Evolutionary conservation across 352 stramenopile species (phyloP), one percentile per base, ranked within the genome.

Genomic region (Phytophthora macrochlamydospora): DNA sequence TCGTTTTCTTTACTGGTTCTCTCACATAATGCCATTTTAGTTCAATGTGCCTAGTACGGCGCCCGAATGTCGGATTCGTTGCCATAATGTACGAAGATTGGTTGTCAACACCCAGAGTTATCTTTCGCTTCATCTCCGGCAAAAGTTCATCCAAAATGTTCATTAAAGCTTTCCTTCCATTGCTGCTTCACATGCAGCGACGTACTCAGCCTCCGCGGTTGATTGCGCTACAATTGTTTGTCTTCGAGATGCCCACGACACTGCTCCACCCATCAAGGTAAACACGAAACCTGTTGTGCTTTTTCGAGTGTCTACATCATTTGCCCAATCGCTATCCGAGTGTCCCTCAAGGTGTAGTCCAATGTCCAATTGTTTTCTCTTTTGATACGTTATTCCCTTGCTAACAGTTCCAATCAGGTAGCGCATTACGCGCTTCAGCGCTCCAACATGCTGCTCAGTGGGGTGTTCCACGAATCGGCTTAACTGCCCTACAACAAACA

Each of bases 171-270:
- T 54, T 45, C 0, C 58, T 28, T 65, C 58, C 49, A 65, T 65
- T 1, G 38, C 18, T 7, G 49, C 58, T 38, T 57, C 49, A 53
- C 48, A 65, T 1, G 49, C 37, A 2, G 49, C 37, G 3, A 57
- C 50, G 29, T 65, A 65, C 40, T 58, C 58, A 9, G 49, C 58
- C 14, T 65, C 58, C 18, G 58, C 58, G 2, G 58, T 65, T 13
- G 58, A 65, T 28, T 58, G 49, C 24, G 58, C 58, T 1, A 65
- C 48, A 58, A 57, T 46, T 14, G 49, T 58, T n/a, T 58, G 58
- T 28, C 38, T 8, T 5, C 40, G 24, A 0, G 40, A 45, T 12
- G 58, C 48, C 58, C 58, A 65, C 2, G 42, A 53, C 7, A 65
- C 14, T 8, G 58, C 58, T 13, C 49, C 48, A 38, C 48, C 48